Base-by-base conservation (phyloP, 2,329 filamentous ascomycete genomes). In the Fusarium heterosporum region DNA sequence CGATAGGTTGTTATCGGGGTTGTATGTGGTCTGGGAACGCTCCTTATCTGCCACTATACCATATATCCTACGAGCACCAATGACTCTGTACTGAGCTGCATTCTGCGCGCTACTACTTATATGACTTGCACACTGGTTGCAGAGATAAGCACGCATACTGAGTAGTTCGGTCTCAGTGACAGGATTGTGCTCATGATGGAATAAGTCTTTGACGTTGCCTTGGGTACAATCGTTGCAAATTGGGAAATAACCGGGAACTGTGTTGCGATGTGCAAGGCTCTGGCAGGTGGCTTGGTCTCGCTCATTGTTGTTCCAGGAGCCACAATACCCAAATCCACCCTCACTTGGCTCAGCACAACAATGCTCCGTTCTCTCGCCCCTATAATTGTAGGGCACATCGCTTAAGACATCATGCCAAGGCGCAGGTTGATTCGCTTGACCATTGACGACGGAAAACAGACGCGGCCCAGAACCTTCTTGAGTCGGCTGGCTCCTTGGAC, bases 111-210 rank as follows among this genome's bases (percentile, higher is more conserved):
- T 51, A 6, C 32, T 10, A 19, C 67, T 56, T 6, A 69, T 46
- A 7, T 26, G 25, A 2, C 38, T 19, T 12, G 73, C 49, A 64
- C 80, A 82, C 0, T 28, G 26, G 12, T 42, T 29, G 64, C 80
- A 82, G 6, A 78, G 71, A 67, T 78, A 80, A 39, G 73, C 73
- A 5, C 80, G 75, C 70, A 81, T 74, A 30, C 32, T 45, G n/a
- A 75, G 29, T n/a, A 79, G 54, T 30, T 78, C 74, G 6, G 19
- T 28, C 11, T 17, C 29, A 2, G 55, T 61, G 36, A 76, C 38
- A 38, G 61, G 39, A n/a, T 47, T 54, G 8, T n/a, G 29, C 1
- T 55, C 9, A 8, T 42, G 56, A 2, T 51, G 16, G 34, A 69
- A 59, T 39, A 78, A 58, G 8, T 65, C 42, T 5, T 28, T 22